Evolutionary conservation across 176 grass and related monocot species (phyloP).

Genomic region (Zoysia pacifica): DNA sequence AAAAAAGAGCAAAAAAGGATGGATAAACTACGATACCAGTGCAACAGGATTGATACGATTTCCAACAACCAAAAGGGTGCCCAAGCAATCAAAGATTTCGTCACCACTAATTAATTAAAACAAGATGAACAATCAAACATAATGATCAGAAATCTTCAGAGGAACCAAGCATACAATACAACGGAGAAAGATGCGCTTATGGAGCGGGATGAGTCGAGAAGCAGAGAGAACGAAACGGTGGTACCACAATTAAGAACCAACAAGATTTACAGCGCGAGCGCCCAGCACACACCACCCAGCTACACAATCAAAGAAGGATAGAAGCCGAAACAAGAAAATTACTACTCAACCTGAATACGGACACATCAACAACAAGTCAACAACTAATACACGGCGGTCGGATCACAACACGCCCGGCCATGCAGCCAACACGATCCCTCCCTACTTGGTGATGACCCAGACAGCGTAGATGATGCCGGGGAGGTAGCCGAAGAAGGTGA

Average conservation of each 20-base stretch:
- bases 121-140: constrained; percentile 15
- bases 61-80: not conserved
- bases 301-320: no score
- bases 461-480: constrained; percentile 96
- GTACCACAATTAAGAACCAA: not conserved
- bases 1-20: no score
- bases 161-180: constrained; percentile 8
- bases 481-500: constrained; percentile 77
- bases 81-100: not conserved
- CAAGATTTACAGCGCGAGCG: no score
- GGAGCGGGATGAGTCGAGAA: not conserved
- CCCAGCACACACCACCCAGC: not conserved
- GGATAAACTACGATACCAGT: not conserved
- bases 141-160: not conserved
- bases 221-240: not conserved
- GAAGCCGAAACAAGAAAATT: no score
- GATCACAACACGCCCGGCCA: no score
- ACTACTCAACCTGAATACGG: no score
- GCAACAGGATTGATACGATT: not conserved
- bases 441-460: constrained; percentile 74
- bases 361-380: no score
- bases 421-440: no score
- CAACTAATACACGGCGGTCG: no score
- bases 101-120: not conserved
- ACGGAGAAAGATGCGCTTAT: not conserved